These are phyloP conservation scores for Acidiella bohemica DNA, from an alignment of 495 filamentous ascomycete species.

Conservation along the genomic window DNA sequence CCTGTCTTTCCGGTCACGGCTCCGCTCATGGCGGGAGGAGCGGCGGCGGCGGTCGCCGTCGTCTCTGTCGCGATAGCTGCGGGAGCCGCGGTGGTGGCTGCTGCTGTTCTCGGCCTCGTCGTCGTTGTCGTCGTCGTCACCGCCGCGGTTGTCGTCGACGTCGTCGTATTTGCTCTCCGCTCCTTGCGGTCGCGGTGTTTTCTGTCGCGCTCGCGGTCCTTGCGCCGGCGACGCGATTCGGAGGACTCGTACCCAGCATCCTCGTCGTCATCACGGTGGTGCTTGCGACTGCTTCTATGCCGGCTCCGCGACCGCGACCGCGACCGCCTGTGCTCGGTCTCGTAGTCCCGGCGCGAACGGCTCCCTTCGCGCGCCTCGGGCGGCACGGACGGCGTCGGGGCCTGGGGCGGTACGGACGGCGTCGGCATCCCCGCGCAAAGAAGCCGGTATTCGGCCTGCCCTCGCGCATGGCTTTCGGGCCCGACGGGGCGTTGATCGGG, in stretches of 20 bases:
- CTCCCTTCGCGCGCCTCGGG: no score
- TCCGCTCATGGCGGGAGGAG: no score
- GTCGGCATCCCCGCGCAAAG: no score
- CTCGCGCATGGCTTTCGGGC: slow-evolving; percentile 84
- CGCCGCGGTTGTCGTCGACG: no score
- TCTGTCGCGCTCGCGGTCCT: slow-evolving; percentile 12
- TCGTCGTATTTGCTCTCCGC: slow-evolving; percentile 12
- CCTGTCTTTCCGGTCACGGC: slow-evolving; percentile 30
- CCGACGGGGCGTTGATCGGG: slow-evolving; percentile 54
- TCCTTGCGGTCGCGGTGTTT: slow-evolving; percentile 3
- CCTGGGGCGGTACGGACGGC: no score
- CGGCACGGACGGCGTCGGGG: no score
- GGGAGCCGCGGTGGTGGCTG: no score
- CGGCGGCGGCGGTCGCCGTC: no score
- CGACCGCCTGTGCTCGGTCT: background rate
- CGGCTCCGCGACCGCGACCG: slow-evolving; percentile 10
- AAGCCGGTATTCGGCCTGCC: slow-evolving; percentile 52
- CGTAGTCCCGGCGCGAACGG: background rate
- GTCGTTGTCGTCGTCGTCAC: no score
- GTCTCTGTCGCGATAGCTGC: no score
- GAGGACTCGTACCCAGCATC: slow-evolving; percentile 5
- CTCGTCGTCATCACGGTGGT: slow-evolving; percentile 3
- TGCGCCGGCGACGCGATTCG: slow-evolving; percentile 6
- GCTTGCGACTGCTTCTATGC: slow-evolving; percentile 5
- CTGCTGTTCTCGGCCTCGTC: slow-evolving; percentile 8